Base-by-base conservation (phyloP, 2,329 filamentous ascomycete species). In the Raffaelea ambrosiae region DNA sequence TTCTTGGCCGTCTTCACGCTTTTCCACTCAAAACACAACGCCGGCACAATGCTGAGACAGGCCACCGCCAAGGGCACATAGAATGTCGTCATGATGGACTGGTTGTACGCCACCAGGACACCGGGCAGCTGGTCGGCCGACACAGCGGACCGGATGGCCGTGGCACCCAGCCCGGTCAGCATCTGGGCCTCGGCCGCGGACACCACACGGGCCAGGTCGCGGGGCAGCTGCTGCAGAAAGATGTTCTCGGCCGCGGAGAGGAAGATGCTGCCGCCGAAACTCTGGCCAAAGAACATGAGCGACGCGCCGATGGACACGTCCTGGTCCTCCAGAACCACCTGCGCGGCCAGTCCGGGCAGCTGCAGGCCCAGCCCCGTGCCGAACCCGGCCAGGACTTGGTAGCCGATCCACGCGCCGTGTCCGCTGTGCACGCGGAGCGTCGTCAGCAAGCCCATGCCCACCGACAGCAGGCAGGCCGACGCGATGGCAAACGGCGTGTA, bases 11-110 rank as follows among this genome's bases (percentile, higher is more conserved):
- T 51, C 56, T 64, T 66, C 10, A 66, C 61, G 44, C 59, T 66
- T 49, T 55, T 75, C 79, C 79, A 84, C 63, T 84, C 73, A 53
- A 84, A 72, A 5, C 66, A 65, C 1, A 69, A 55, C 0, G 72
- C 66, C 0, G 75, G 79, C 13, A 81, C 36, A 18, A 82, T 66
- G 4, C 69, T 72, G 3, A 80, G 46, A 4, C 65, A 65, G 1
- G 70, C 68, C 54, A 79, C 63, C 1, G 73, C 72, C 4, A 80
- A 65, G 1, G 69, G 71, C 4, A 84, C 74, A 49, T 77, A 73
- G 57, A 82, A 86, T 1, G 71, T 71, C 48, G 71, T 62, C 1
- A 69, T 70, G 20, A 86, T 59, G 0, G 80, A 70, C 10, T 65
- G 57, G 55, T 84, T 85, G 63, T 86, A 86, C 0, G 71, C 76